Evolutionary conservation across 73 alveolate genomes (phyloP).

Genomic region (Tetrahymena elliotti): DNA sequence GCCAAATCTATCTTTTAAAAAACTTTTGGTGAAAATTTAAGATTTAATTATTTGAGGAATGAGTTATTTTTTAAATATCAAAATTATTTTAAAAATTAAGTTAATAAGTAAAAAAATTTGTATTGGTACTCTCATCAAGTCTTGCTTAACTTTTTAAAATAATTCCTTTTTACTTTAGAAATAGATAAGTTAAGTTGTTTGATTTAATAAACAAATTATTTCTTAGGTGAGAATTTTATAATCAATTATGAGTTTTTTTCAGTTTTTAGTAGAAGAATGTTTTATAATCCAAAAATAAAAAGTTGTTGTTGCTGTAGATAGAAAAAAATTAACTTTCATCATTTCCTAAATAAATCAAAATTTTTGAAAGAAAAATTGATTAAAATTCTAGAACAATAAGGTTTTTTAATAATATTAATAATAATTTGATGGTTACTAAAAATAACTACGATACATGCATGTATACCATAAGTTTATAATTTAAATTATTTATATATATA

Average conservation of each 20-base stretch:
- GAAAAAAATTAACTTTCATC: no score
- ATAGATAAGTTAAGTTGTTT: no score
- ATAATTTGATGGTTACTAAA: neutral
- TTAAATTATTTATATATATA: neutral
- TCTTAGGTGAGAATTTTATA: neutral
- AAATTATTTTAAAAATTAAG: no score
- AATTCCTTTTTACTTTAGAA: neutral
- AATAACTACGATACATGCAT: no score
- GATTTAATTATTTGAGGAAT: neutral
- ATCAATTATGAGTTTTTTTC: neutral
- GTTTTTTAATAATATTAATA: no score
- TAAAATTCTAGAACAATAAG: neutral
- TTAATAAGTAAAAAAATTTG: no score
- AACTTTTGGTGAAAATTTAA: neutral
- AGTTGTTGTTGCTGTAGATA: no score
- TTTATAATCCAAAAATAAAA: no score
- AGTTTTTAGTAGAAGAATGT: no score
- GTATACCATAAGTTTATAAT: neutral
- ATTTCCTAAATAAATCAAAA: neutral
- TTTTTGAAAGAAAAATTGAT: neutral
- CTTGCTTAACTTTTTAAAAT: neutral
- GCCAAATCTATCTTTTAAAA: neutral
- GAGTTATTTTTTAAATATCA: neutral
- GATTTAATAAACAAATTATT: no score
- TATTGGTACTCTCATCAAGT: no score